phyloP scores from a whole-genome alignment of 805 yeast genomes.

The Wickerhamiella lipophila region DNA sequence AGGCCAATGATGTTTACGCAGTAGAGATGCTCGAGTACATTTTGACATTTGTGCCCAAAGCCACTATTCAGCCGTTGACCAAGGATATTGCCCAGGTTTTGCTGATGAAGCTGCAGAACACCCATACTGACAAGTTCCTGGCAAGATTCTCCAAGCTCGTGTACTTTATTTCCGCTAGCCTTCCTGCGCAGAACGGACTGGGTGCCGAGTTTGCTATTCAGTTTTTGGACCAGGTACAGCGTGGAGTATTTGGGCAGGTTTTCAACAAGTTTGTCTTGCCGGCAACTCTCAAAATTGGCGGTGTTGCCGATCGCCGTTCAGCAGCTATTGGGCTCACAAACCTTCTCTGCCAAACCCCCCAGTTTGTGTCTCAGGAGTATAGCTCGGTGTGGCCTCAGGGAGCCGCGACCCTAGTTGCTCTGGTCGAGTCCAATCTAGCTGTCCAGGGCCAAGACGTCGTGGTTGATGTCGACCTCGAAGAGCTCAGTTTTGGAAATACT shows the following conservation, averaged over 20 bases:
- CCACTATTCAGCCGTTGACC: conserved; percentile 39
- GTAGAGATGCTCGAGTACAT: conserved; percentile 72
- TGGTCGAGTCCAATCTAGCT: conserved; percentile 34
- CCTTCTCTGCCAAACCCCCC: conserved; percentile 30
- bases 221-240: conserved; percentile 32
- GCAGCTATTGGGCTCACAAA: conserved; percentile 39
- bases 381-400: conserved; percentile 33
- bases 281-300: conserved; percentile 29
- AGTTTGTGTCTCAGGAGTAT: conserved; percentile 34
- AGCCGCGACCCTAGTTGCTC: conserved; percentile 33
- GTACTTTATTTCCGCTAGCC: conserved; percentile 37
- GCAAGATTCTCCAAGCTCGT: conserved; percentile 57
- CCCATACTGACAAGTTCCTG: conserved; percentile 71
- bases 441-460: conserved; percentile 26
- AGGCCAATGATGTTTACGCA: conserved; percentile 66
- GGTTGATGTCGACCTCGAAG: conserved; percentile 46
- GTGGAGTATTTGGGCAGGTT: conserved; percentile 29
- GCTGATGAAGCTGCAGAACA: conserved; percentile 64
- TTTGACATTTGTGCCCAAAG: conserved; percentile 42
- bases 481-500: conserved; percentile 74
- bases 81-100: conserved; percentile 65
- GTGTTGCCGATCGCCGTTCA: conserved; percentile 35
- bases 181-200: conserved; percentile 26
- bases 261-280: conserved; percentile 27
- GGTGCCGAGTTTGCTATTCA: conserved; percentile 45